These are phyloP conservation scores for Lolium perenne DNA, from an alignment of 176 grass and related monocot genomes.

Conservation along the genomic window DNA sequence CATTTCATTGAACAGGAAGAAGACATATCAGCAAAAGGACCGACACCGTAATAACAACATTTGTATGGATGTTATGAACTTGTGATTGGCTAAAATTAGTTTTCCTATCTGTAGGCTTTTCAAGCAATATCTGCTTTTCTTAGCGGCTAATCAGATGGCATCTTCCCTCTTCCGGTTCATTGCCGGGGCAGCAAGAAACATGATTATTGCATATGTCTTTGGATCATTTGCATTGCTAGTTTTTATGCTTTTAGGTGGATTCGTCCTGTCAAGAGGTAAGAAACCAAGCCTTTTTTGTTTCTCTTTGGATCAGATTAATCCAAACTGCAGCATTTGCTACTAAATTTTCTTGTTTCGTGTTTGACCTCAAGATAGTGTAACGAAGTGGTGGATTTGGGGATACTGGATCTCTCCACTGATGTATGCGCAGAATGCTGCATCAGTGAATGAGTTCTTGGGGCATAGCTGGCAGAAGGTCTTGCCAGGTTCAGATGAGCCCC, in stretches of 20 bases:
- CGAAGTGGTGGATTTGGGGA: conserved; percentile 93
- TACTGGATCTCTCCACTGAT: conserved; percentile 83
- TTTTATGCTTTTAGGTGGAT: conserved; percentile 65
- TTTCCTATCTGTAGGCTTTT: conserved; percentile 58
- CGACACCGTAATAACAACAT: background rate
- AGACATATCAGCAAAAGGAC: too few relatives aligned
- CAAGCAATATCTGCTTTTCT: conserved; percentile 73
- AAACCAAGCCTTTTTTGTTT: background rate
- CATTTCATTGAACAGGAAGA: too few relatives aligned
- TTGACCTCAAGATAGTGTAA: conserved; percentile 56
- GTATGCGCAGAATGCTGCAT: conserved; percentile 78
- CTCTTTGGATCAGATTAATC: background rate
- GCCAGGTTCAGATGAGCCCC: background rate
- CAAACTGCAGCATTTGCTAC: background rate
- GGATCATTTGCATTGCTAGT: conserved; percentile 62
- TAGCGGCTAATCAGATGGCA: conserved; percentile 70
- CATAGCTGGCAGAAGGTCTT: conserved; percentile 52
- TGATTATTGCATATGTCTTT: conserved; percentile 76
- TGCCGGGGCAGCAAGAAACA: conserved; percentile 69
- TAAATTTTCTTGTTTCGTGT: conserved; percentile 19
- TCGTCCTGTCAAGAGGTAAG: conserved; percentile 71
- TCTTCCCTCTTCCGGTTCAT: conserved; percentile 74
- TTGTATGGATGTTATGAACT: background rate
- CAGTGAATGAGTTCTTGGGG: conserved; percentile 76
- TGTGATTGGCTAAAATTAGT: background rate